Percentiles rank a stretch among this genome's conserved stretches.
These are phyloP conservation scores for Erythrobasidium yunnanense DNA, from an alignment of 768 basidiomycete genomes.

Conservation along the genomic window DNA sequence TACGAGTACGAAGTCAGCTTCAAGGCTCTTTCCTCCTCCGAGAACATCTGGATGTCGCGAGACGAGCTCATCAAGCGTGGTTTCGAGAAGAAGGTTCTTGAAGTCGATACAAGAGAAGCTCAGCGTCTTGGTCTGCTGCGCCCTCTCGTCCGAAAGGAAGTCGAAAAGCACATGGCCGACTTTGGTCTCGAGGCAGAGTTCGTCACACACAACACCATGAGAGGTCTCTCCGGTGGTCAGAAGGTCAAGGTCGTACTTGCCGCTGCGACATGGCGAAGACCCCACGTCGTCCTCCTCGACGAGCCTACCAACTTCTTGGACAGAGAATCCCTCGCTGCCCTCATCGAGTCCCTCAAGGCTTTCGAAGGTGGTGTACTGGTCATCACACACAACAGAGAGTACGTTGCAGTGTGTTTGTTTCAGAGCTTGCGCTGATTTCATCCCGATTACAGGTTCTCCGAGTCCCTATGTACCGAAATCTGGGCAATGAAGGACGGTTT, in stretches of 20 bases:
- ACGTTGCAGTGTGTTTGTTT: background rate
- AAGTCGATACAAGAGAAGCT: slow-evolving; percentile 73
- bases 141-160: slow-evolving; percentile 96
- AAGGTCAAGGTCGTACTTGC: slow-evolving; percentile 87
- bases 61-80: slow-evolving; percentile 77
- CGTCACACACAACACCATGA: slow-evolving; percentile 98
- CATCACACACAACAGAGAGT: slow-evolving; percentile 35
- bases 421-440: background rate
- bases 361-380: slow-evolving; percentile 78
- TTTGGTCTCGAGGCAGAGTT: slow-evolving; percentile 99
- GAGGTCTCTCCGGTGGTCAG: slow-evolving; percentile 90
- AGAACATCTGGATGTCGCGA: slow-evolving; percentile 83
- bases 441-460: slow-evolving; percentile 84
- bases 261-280: slow-evolving; percentile 85
- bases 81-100: slow-evolving; percentile 83
- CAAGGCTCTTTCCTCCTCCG: slow-evolving; percentile 67
- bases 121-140: slow-evolving; percentile 88
- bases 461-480: slow-evolving; percentile 92
- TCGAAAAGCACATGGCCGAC: slow-evolving; percentile 95
- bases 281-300: slow-evolving; percentile 53
- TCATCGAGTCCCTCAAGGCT: slow-evolving; percentile 93
- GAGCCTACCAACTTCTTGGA: slow-evolving; percentile 75
- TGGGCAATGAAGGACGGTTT: slow-evolving; percentile 99
- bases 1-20: slow-evolving; percentile 57
- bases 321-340: slow-evolving; percentile 95